Percentiles rank a stretch among this genome's conserved stretches.
phyloP scores from a whole-genome alignment of 345 rosid genomes.

The Rhodomyrtus tomentosa region DNA sequence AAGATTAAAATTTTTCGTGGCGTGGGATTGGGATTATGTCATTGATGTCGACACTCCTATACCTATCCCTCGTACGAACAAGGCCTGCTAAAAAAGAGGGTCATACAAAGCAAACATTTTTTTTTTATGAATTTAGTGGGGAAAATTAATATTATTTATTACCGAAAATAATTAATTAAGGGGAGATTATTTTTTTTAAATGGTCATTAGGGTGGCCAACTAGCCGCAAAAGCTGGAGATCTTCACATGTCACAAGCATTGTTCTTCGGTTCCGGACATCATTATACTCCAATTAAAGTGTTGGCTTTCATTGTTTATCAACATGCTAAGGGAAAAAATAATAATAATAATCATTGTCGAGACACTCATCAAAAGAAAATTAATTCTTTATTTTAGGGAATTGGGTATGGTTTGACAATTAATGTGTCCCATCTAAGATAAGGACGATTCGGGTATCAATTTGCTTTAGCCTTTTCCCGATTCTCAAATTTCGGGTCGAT shows the following conservation, averaged over 20 bases:
- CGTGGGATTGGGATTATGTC: background rate
- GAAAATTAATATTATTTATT: background rate
- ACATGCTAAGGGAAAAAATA: slow-evolving; percentile 5
- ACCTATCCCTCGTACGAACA: background rate
- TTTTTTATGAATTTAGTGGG: background rate
- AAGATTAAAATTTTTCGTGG: background rate
- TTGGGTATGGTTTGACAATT: background rate
- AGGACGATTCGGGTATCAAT: background rate
- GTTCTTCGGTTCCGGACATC: slow-evolving; percentile 22
- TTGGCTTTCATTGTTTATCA: background rate
- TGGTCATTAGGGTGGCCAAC: slow-evolving; percentile 3
- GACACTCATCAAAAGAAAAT: background rate
- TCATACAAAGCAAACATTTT: background rate
- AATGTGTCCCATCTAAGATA: background rate
- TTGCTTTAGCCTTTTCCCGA: background rate
- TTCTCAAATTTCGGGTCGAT: background rate
- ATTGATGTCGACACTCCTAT: background rate
- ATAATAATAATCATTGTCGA: background rate
- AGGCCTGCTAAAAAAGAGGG: background rate
- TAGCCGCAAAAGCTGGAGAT: slow-evolving; percentile 50
- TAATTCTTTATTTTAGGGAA: background rate
- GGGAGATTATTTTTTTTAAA: background rate
- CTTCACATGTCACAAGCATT: slow-evolving; percentile 26
- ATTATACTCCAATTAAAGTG: slow-evolving; percentile 27
- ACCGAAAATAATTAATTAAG: background rate